Evolutionary conservation across 805 yeast genomes (phyloP), one percentile per base, ranked within the genome.

Genomic region (Starmera quercuum): DNA sequence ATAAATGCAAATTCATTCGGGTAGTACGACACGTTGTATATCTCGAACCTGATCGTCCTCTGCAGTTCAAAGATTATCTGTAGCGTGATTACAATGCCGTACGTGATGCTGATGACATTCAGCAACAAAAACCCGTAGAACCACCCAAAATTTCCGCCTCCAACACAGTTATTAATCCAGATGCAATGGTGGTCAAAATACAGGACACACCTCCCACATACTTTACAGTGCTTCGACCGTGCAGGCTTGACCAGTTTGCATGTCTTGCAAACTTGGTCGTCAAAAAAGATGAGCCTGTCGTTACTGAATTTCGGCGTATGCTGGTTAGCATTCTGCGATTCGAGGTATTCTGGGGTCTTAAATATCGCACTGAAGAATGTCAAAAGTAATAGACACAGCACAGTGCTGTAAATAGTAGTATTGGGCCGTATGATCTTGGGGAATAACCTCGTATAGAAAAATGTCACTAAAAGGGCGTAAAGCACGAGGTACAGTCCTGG

Each of bases 121-220:
- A 67, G 53, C 0, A 69, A 31, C 30, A 83, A 51, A 45, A 73
- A 82, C 4, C 53, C 43, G 31, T 74, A 36, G 45, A 83, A 83
- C 63, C 70, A 77, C 26, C 66, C 54, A 54, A 68, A 76, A 51
- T 82, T 83, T 33, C 65, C 59, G 34, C 63, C 61, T 1, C 90
- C 90, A 29, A 83, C 68, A 49, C 92, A 83, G 43, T 75, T 80
- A 47, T 80, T 76, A 26, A 81, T 54, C 71, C 80, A 73, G 24
- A 68, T 51, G 47, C 86, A 78, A 49, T 78, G 86, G 50, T 78
- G 86, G 45, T 83, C 94, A 44, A 72, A 77, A 32, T 66, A 48
- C 14, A 68, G 53, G 5, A 79, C 62, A 48, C 94, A 83, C 5
- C 56, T 52, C 38, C 68, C 67, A 53, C 92, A 83, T 3, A 66